Evolutionary conservation across 1,139 yeast genomes (phyloP).

Genomic region (Blastobotrys serpentis): DNA sequence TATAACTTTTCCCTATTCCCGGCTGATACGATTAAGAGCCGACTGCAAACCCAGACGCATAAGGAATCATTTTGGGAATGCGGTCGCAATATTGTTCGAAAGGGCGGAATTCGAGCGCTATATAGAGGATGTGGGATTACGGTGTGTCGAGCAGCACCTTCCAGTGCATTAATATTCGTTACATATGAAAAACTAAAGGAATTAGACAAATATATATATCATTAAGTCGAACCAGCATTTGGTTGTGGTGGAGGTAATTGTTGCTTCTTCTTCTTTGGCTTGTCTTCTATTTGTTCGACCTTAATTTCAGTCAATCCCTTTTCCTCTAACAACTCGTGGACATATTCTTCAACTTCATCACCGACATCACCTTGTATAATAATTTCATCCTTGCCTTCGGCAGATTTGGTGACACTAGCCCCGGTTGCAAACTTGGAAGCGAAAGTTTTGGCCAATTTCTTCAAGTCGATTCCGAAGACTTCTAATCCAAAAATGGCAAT

Average conservation of each 20-base stretch:
- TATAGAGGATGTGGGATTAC: slow-evolving; percentile 89
- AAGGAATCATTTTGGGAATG: slow-evolving; percentile 38
- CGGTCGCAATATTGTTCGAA: slow-evolving; percentile 41
- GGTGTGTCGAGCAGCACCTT: slow-evolving; percentile 77
- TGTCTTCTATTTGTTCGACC: slow-evolving; percentile 82
- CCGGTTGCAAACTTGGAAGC: slow-evolving; percentile 97
- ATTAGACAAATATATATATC: slow-evolving; percentile 8
- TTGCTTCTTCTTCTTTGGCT: slow-evolving; percentile 64
- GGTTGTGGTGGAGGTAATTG: slow-evolving; percentile 1
- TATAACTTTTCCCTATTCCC: slow-evolving; percentile 84
- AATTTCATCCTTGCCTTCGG: slow-evolving; percentile 88
- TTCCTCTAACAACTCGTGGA: slow-evolving; percentile 69
- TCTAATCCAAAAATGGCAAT: slow-evolving; percentile 87
- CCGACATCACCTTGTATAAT: slow-evolving; percentile 94
- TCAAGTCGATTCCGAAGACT: slow-evolving; percentile 81
- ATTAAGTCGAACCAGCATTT: neutral
- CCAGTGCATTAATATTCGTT: slow-evolving; percentile 83
- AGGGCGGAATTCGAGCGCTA: slow-evolving; percentile 63
- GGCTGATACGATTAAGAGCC: slow-evolving; percentile 84
- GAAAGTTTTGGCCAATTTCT: slow-evolving; percentile 86
- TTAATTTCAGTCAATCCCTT: slow-evolving; percentile 82
- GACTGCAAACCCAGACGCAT: slow-evolving; percentile 67
- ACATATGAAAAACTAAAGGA: slow-evolving; percentile 66
- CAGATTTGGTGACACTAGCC: slow-evolving; percentile 88
- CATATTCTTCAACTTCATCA: slow-evolving; percentile 81